Base-by-base conservation (phyloP, 2,329 filamentous ascomycete genomes). In the Diaporthe capsici region DNA sequence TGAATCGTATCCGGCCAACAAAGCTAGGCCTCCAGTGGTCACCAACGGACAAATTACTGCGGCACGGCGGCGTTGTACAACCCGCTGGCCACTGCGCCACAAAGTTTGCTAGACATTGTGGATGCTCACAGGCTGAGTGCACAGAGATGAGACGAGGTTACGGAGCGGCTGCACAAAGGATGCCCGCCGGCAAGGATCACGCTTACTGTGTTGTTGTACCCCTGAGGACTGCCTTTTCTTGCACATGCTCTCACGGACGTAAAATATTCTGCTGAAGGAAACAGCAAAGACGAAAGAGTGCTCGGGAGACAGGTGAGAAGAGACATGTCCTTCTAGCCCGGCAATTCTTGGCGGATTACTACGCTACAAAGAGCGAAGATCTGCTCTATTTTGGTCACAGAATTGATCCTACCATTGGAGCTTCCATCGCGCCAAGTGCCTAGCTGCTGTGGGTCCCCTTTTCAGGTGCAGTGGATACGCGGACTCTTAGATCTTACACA, bases 151-250 rank as follows among this genome's bases (percentile, higher is more conserved):
- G 61, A 65, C 25, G 61, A 22, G 15, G 61, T 49, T 22, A 28
- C 13, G 10, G 17, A 51, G 28, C 20, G 42, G 44, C 28, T 25
- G 44, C 10, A 42, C 63, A 39, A 55, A 55, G 49, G 34, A 70
- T 70, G 34, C 22, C n/a, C 12, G 31, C 10, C 9, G 49, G 49
- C 47, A 55, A 15, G 65, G 47, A 25, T 55, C n/a, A 53, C 12
- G 49, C 65, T 70, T 42, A 55, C 49, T 65, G 22, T 17, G 12
- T 12, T n/a, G 39, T 22, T 25, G 7, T 53, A 4, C 49, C 65
- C 65, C 49, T 70, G 65, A 42, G 49, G 31, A 25, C 31, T n/a
- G 49, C 65, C n/a, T 70, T 25, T 55, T 34, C 65, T 53, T 55
- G 47, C n/a, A 13, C 28, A 28, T 70, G 34, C 34, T 55, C n/a